Percentiles rank a stretch among this genome's conserved stretches.
These are phyloP conservation scores for Mallotus repandus DNA, from an alignment of 441 rosid species.

Conservation along the genomic window DNA sequence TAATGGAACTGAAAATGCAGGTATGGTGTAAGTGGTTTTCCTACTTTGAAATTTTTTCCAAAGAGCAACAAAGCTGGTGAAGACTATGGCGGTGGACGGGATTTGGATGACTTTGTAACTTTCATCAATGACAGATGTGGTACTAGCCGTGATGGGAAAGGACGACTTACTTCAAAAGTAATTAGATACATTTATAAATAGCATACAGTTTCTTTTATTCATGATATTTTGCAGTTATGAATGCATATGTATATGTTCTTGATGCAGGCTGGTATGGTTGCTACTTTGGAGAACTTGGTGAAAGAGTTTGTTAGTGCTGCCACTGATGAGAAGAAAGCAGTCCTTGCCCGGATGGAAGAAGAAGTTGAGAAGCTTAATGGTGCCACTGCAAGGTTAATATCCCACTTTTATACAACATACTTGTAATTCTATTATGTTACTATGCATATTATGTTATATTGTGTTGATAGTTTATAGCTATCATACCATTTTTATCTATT, in stretches of 20 bases:
- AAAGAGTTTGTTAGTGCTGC: conserved; percentile 73
- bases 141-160: conserved; percentile 79
- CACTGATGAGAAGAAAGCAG: conserved; percentile 67
- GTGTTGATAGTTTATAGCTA: not conserved
- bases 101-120: conserved; percentile 74
- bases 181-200: conserved; percentile 16
- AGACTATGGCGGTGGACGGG: conserved; percentile 88
- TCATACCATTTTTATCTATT: not conserved
- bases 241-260: conserved; percentile 5
- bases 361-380: conserved; percentile 78
- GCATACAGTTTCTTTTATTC: not conserved
- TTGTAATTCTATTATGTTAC: not conserved
- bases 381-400: conserved; percentile 50
- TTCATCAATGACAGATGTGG: conserved; percentile 82
- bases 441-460: not conserved
- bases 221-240: not conserved
- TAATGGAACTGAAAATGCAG: conserved; percentile 33
- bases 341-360: conserved; percentile 61
- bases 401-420: not conserved
- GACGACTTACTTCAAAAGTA: conserved; percentile 76
- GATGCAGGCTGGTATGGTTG: conserved; percentile 78
- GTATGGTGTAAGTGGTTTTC: conserved; percentile 89
- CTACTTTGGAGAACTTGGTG: conserved; percentile 66
- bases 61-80: conserved; percentile 89
- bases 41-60: conserved; percentile 90